phyloP scores from a whole-genome alignment of 202 grass and related monocot species.

The Panicum virgatum region DNA sequence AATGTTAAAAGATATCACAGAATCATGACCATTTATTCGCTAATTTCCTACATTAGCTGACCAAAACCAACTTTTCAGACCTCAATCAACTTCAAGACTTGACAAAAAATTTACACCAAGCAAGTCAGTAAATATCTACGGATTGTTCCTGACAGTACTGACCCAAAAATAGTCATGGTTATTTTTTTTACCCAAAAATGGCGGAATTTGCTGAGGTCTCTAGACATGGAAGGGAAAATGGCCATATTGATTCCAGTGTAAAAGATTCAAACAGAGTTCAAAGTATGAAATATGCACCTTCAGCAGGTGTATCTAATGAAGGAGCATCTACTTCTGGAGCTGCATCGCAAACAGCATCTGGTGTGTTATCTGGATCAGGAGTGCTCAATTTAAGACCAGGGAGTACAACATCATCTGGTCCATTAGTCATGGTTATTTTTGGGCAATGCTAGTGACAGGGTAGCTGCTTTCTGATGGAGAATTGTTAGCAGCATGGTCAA shows the following conservation, averaged over 20 bases:
- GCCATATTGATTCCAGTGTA: slow-evolving; percentile 60
- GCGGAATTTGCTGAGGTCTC: slow-evolving; percentile 93
- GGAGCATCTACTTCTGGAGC: slow-evolving; percentile 87
- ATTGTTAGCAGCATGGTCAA: neutral
- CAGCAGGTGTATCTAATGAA: slow-evolving; percentile 66
- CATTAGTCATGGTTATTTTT: slow-evolving; percentile 48
- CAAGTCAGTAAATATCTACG: neutral
- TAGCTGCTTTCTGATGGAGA: neutral
- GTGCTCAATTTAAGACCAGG: slow-evolving; percentile 98
- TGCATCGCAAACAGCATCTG: slow-evolving; percentile 91
- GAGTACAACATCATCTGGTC: slow-evolving; percentile 93
- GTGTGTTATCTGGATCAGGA: slow-evolving; percentile 97
- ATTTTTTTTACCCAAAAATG: no score
- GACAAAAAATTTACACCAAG: neutral
- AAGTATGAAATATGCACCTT: slow-evolving; percentile 57
- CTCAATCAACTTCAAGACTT: neutral
- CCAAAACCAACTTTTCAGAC: neutral
- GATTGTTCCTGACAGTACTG: neutral
- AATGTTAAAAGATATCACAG: neutral
- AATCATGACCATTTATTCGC: neutral
- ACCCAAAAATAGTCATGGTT: neutral
- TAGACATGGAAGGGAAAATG: slow-evolving; percentile 87
- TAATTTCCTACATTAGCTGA: slow-evolving; percentile 8
- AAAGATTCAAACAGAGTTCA: slow-evolving; percentile 66
- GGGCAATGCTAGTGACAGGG: neutral